Base-by-base conservation (phyloP, 2,329 filamentous ascomycete genomes). In the Cordyceps cicadae region DNA sequence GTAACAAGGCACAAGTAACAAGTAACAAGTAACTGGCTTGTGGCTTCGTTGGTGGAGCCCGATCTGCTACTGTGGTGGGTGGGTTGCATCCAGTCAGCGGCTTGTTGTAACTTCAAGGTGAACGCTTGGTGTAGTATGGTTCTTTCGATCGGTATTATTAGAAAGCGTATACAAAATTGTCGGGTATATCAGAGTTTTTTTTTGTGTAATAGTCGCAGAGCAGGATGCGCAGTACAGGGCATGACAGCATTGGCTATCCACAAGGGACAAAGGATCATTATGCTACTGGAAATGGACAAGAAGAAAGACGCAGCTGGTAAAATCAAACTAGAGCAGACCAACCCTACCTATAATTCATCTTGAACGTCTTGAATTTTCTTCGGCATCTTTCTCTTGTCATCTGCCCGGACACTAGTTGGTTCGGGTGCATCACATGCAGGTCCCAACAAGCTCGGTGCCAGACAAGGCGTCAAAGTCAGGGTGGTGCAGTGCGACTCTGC, bases 391-490 rank as follows among this genome's bases (percentile, higher is more conserved):
- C 15, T 43, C 51, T 43, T 34, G 52, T 54, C 52, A 19, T 45
- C 52, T 43, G 34, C 37, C 9, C 21, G 32, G 41, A 41, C 53
- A 55, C 53, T 55, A 55, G 52, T 29, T 29, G 46, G 21, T 24
- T 46, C 19, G 45, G 53, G 24, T 39, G 39, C 53, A 55, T 55
- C 53, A 55, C 53, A 55, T 55, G 53, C 53, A 55, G 53, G 53
- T 55, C 53, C 53, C 53, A 55, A 55, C 53, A 46, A 43, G 21
- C 41, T 55, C 39, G 53, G 39, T 29, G 51, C 29, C 52, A 32
- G 17, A 46, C 53, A 17, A 54, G 53, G 21, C 53, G 32, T 45
- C 53, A 32, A 55, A 7, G 32, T 17, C 21, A 53, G 4, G 39
- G 39, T 43, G 14, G 8, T 43, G 17, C n/a, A 43, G 39, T 43